These are phyloP conservation scores for Ligustrum vulgare DNA, from an alignment of 257 asterid genomes.

Conservation along the genomic window DNA sequence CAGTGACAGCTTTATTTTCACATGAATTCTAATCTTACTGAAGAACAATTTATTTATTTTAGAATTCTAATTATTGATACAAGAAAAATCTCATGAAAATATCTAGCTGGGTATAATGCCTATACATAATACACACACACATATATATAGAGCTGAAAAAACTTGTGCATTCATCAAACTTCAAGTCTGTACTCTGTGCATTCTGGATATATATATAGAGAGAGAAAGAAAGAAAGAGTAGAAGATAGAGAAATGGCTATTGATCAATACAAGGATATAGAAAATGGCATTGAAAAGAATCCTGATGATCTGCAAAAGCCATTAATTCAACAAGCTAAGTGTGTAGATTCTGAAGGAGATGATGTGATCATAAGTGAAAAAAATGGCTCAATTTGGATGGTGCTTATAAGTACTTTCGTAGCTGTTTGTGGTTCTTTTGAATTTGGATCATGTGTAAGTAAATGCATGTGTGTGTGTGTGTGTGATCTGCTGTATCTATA, in stretches of 20 bases:
- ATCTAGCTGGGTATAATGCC: constrained; percentile 11
- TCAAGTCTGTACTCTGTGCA: neutral
- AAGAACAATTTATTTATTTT: neutral
- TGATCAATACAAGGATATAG: constrained; percentile 46
- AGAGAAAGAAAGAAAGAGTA: neutral
- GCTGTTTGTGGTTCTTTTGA: constrained; percentile 90
- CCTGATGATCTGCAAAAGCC: constrained; percentile 48
- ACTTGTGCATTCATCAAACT: neutral
- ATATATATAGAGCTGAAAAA: neutral
- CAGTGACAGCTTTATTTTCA: constrained; percentile 56
- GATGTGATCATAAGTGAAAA: neutral
- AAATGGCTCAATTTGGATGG: constrained; percentile 58
- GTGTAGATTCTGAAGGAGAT: constrained; percentile 19
- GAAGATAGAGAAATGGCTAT: constrained; percentile 32
- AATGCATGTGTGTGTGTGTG: neutral
- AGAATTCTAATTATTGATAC: constrained; percentile 22
- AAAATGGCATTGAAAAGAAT: constrained; percentile 27
- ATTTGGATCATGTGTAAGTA: constrained; percentile 88
- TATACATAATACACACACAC: constrained; percentile 9
- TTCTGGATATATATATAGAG: neutral
- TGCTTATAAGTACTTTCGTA: constrained; percentile 67
- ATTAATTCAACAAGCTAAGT: constrained; percentile 29
- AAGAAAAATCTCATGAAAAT: constrained; percentile 4
- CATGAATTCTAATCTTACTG: constrained; percentile 27
- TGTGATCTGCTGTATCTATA: neutral